A percentile compares a stretch with the other conserved stretches of the same genome.
phyloP scores from a whole-genome alignment of 2,329 filamentous ascomycete genomes.

The Cladosporium sp. region DNA sequence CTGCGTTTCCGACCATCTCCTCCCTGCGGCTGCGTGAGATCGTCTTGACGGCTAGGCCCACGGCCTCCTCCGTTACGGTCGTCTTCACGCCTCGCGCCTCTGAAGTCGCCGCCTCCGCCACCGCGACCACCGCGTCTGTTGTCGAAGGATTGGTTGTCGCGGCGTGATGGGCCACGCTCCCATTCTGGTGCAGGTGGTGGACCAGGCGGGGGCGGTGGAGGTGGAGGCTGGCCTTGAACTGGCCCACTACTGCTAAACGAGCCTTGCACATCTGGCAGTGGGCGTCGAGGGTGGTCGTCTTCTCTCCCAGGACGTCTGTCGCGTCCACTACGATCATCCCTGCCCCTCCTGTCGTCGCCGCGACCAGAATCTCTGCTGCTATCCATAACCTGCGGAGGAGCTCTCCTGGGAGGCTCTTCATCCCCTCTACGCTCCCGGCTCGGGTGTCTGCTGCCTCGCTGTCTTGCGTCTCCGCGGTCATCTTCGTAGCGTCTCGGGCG shows the following conservation, averaged over 20 bases:
- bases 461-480: constrained; percentile 24
- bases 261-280: constrained; percentile 19
- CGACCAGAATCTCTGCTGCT: constrained; percentile 27
- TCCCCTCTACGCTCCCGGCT: constrained; percentile 31
- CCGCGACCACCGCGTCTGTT: constrained; percentile 9
- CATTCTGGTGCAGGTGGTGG: constrained; percentile 23
- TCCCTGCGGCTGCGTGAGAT: constrained; percentile 20
- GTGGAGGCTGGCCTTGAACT: constrained; percentile 10
- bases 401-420: constrained; percentile 22
- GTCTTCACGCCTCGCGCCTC: constrained; percentile 22
- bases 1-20: constrained; percentile 31
- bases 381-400: constrained; percentile 25
- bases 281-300: constrained; percentile 25
- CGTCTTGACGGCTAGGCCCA: constrained; percentile 24
- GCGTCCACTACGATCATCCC: constrained; percentile 26
- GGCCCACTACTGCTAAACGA: constrained; percentile 16
- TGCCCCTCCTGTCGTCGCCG: constrained; percentile 28
- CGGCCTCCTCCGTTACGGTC: constrained; percentile 25
- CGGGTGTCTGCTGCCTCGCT: constrained; percentile 30
- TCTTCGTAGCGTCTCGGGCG: constrained; percentile 29
- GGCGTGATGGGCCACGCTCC: constrained; percentile 22
- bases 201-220: background rate
- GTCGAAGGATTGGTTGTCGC: background rate
- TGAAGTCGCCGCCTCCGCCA: constrained; percentile 1
- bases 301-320: constrained; percentile 22